Base-by-base conservation (phyloP, 2,329 filamentous ascomycete species). In the Botryotinia calthae region DNA sequence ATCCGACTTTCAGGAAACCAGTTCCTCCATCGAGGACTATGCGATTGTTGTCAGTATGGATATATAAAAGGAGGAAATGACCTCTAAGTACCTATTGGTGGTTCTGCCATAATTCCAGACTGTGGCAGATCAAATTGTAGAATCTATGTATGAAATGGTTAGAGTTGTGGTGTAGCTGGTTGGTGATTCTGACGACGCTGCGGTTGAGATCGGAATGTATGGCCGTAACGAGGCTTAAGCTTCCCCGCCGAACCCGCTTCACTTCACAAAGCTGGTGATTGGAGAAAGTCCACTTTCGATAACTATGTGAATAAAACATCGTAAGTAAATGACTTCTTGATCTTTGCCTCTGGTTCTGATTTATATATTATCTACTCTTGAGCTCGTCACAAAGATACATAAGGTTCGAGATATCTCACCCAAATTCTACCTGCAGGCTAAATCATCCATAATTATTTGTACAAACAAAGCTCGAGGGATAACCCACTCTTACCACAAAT, bases 1-100 rank as follows among this genome's bases (percentile, higher is more conserved):
- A 99, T 84, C 96, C 96, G 85, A 97, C 96, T 86, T 99, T 99
- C 84, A 99, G 92, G 88, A 99, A 99, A 85, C 96, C 96, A 82
- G 96, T 99, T 85, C 96, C 96, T 88, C 96, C 96, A 88, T 99
- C 96, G 88, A 99, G 95, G 82, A 99, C 96, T 98, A 82, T 70
- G 70, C 44, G 31, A 72, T 73, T 75, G 59, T 63, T 37, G 67
- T 80, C 72, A 80, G 77, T 72, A 75, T 48, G 51, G 40, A 12
- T 28, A 31, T 51, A 28, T n/a, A 34, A 28, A 28, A 58, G 25
- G 4, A 25, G 31, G 4, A 54, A 58, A 16, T 9, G 42, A 42
- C 46, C 67, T 42, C 40, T 34, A 14, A 63, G 18, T 80, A 81
- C 80, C 80, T 77, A 82, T 82, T 75, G 80, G 80, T 76, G 80